Conservation (phyloP, 257 asterid genomes). For the Thymus quinquecostatus region DNA sequence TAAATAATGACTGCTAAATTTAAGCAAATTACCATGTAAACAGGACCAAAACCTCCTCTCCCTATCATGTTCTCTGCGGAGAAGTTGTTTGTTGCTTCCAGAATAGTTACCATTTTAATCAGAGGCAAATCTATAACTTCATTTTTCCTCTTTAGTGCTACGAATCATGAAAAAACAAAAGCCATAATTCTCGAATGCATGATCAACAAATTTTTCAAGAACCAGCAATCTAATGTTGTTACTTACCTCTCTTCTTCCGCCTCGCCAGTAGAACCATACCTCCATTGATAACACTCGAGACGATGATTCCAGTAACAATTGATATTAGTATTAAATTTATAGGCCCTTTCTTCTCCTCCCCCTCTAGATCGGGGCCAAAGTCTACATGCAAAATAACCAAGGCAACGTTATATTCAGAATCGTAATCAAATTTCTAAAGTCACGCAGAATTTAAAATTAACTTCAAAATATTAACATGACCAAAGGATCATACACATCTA, state of each 20-base stretch:
- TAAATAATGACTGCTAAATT: neutral
- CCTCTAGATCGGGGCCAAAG: neutral
- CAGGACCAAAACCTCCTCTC: conserved; percentile 47
- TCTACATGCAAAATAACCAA: neutral
- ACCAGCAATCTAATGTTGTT: too few relatives aligned
- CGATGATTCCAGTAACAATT: too few relatives aligned
- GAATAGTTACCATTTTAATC: conserved; percentile 33
- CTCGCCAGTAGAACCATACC: conserved; percentile 5
- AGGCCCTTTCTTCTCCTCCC: too few relatives aligned
- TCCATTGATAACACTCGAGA: neutral
- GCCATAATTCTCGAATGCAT: too few relatives aligned
- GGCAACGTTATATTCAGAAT: too few relatives aligned
- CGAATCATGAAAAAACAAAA: neutral
- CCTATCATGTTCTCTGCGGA: conserved; percentile 38
- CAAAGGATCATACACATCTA: too few relatives aligned
- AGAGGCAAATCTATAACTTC: conserved; percentile 40
- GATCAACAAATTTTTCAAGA: too few relatives aligned
- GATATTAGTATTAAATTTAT: too few relatives aligned
- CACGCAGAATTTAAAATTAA: too few relatives aligned
- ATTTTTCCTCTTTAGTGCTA: conserved; percentile 14
- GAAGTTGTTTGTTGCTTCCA: conserved; percentile 45
- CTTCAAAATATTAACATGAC: too few relatives aligned
- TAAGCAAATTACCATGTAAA: conserved; percentile 41
- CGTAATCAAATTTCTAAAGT: too few relatives aligned
- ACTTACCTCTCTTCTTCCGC: conserved; percentile 29